Percentiles rank a stretch among this genome's conserved stretches.
These are phyloP conservation scores for Aspergillus versicolor DNA, from an alignment of 2,329 filamentous ascomycete genomes.

Conservation along the genomic window DNA sequence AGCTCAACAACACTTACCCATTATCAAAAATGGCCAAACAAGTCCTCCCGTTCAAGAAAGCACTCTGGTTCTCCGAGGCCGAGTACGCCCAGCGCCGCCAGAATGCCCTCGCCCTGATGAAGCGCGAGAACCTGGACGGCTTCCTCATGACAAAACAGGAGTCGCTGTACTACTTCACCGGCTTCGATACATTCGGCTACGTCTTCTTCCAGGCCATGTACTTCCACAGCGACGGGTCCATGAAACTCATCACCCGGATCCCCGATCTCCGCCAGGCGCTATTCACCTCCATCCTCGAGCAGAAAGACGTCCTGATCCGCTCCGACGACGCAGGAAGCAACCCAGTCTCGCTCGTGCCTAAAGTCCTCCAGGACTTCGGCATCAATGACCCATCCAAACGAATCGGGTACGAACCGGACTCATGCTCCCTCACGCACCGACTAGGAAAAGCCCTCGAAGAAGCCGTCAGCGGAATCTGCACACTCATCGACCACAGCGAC, in stretches of 20 bases:
- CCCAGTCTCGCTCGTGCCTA: constrained; percentile 31
- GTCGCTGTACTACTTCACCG: constrained; percentile 30
- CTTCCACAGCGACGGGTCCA: constrained; percentile 34
- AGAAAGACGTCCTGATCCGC: constrained; percentile 30
- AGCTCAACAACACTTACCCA: no score
- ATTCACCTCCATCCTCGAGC: constrained; percentile 32
- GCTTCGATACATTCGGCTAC: constrained; percentile 38
- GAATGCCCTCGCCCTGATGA: constrained; percentile 27
- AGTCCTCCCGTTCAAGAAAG: constrained; percentile 27
- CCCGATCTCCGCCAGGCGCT: constrained; percentile 34
- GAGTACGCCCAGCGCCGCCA: constrained; percentile 26
- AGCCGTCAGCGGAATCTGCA: constrained; percentile 33
- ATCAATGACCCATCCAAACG: constrained; percentile 28
- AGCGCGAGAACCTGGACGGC: constrained; percentile 34
- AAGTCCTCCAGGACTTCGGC: constrained; percentile 29
- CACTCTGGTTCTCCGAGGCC: constrained; percentile 27
- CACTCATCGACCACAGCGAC: constrained; percentile 30
- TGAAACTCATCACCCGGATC: constrained; percentile 30
- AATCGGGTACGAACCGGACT: constrained; percentile 38
- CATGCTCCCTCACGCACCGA: constrained; percentile 35
- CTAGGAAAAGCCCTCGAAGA: constrained; percentile 29
- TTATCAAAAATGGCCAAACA: neutral
- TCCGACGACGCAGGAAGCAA: constrained; percentile 31
- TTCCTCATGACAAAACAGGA: constrained; percentile 38
- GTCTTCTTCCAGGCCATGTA: constrained; percentile 41